A percentile compares a stretch with the other conserved stretches of the same genome.
Conservation (phyloP, 2,329 filamentous ascomycete species). For the Colletotrichum graminicola region DNA sequence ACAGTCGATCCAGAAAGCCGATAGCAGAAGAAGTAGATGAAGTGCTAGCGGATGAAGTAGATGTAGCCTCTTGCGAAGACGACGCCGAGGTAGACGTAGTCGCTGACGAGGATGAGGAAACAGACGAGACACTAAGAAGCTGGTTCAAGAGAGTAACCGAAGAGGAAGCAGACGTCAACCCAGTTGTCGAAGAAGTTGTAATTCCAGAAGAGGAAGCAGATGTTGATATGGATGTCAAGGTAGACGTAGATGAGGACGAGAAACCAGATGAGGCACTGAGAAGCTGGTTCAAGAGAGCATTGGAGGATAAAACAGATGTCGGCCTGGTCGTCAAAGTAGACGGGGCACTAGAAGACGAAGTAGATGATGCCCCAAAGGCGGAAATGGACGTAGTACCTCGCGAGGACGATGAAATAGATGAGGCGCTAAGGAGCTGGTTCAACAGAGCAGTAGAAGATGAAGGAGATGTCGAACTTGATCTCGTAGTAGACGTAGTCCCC, state of each 20-base stretch:
- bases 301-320: background rate
- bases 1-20: background rate
- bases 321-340: background rate
- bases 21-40: background rate
- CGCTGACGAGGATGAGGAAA: too few relatives aligned
- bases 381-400: background rate
- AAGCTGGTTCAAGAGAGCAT: too few relatives aligned
- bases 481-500: too few relatives aligned
- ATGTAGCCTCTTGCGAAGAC: background rate
- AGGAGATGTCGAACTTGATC: background rate
- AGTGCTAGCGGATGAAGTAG: background rate
- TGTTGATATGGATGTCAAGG: background rate
- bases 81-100: too few relatives aligned
- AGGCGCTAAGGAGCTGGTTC: too few relatives aligned
- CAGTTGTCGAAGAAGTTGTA: too few relatives aligned
- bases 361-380: background rate
- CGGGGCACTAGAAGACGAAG: background rate
- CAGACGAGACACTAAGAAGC: too few relatives aligned
- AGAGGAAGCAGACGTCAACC: too few relatives aligned
- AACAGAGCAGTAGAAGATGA: background rate
- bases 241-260: background rate
- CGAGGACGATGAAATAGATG: too few relatives aligned
- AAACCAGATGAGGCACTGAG: background rate
- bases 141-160: too few relatives aligned
- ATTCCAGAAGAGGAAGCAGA: background rate